These are phyloP conservation scores for Metarhizium humberi DNA, from an alignment of 2,329 filamentous ascomycete species.

Conservation along the genomic window DNA sequence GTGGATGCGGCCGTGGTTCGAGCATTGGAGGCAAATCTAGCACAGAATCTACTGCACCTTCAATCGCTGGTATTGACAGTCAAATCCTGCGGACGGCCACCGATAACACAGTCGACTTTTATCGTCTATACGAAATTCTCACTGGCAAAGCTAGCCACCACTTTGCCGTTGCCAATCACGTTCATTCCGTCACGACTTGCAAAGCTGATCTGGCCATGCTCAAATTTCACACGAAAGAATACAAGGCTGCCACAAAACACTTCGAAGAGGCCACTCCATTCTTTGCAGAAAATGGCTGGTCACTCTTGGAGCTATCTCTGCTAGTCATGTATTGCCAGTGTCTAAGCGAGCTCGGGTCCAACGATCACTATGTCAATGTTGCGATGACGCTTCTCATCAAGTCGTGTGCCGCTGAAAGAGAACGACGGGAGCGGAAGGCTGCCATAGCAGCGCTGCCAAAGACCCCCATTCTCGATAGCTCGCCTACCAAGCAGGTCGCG, in stretches of 20 bases:
- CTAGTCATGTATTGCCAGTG: slow-evolving; percentile 79
- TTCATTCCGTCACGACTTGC: slow-evolving; percentile 66
- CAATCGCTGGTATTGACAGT: slow-evolving; percentile 28
- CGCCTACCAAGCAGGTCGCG: slow-evolving; percentile 38
- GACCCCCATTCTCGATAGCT: slow-evolving; percentile 16
- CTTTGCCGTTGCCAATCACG: slow-evolving; percentile 69
- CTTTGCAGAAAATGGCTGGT: slow-evolving; percentile 73
- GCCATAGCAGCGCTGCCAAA: slow-evolving; percentile 10
- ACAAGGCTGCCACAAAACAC: slow-evolving; percentile 61
- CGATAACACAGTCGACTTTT: slow-evolving; percentile 54
- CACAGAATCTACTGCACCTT: slow-evolving; percentile 7
- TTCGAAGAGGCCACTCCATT: slow-evolving; percentile 72
- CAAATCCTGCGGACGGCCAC: slow-evolving; percentile 52
- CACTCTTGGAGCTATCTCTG: slow-evolving; percentile 69
- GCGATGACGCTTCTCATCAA: slow-evolving; percentile 67
- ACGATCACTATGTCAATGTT: slow-evolving; percentile 71
- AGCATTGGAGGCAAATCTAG: slow-evolving; percentile 6
- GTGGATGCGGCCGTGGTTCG: slow-evolving; percentile 8
- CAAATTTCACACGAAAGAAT: slow-evolving; percentile 70
- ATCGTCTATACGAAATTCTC: slow-evolving; percentile 61
- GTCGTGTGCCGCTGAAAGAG: slow-evolving; percentile 45
- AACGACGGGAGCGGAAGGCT: slow-evolving; percentile 31
- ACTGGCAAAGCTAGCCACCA: slow-evolving; percentile 78
- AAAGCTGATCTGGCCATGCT: slow-evolving; percentile 80
- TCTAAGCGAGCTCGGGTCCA: slow-evolving; percentile 64